Base-by-base conservation (phyloP, 2,329 filamentous ascomycete genomes). In the Cladorrhinum sp. region DNA sequence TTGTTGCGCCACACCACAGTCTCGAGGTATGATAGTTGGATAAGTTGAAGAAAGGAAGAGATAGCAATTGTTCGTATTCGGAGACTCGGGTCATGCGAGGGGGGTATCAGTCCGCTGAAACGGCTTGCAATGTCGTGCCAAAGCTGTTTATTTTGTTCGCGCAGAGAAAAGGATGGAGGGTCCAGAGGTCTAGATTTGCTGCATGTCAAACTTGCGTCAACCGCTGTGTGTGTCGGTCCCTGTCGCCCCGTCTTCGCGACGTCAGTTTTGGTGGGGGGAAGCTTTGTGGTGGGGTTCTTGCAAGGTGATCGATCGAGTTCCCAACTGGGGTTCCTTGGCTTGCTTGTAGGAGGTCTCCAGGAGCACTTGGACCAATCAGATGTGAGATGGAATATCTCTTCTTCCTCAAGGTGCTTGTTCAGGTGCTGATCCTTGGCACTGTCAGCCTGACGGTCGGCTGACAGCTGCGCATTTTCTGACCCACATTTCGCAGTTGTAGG, bases 251-350 rank as follows among this genome's bases (percentile, higher is more conserved):
- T 59, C 55, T 18, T 45, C 48, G 53, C 60, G 60, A 65, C 64
- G 64, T 65, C 64, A 65, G 60, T 65, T 57, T 57, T 62, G 54
- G 63, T 53, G 56, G 63, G 63, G 54, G 53, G 38, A n/a, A 59
- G 36, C 20, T 55, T 13, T 50, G 41, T 59, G 60, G 64, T 60
- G 60, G 64, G 64, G 64, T 57, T 24, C 25, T 32, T 22, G 51
- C 41, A 54, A 53, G 51, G 23, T 45, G 16, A 10, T 55, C 29
- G 32, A 55, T 45, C 52, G 41, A 45, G 23, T 16, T 27, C 20
- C 32, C 32, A 32, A 20, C 32, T 55, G 52, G 52, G 49, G 4
- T 25, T 24, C 49, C 49, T 50, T 50, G 49, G 18, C 49, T 23
- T 3, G 5, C 16, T 5, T 32, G 3, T n/a, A 36, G 50, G 50